These are phyloP conservation scores for Geosmithia flava DNA, from an alignment of 2,329 filamentous ascomycete genomes.

Conservation along the genomic window DNA sequence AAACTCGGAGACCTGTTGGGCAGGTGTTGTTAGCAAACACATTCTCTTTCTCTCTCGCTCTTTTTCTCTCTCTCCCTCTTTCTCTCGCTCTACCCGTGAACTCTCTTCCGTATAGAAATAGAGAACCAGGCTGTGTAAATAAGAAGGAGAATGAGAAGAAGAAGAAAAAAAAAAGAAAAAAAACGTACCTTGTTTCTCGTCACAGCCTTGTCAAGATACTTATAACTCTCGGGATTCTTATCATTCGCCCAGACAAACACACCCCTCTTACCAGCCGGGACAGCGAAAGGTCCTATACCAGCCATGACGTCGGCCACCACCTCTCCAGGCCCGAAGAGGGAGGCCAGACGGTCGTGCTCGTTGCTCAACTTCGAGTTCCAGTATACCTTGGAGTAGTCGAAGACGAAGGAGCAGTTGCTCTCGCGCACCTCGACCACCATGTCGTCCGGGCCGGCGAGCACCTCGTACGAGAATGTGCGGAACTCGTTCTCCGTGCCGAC, in stretches of 20 bases:
- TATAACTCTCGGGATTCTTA: conserved; percentile 82
- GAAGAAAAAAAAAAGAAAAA: background rate
- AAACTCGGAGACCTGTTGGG: conserved; percentile 44
- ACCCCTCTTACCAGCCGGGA: conserved; percentile 78
- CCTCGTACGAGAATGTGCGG: conserved; percentile 86
- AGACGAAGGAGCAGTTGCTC: conserved; percentile 74
- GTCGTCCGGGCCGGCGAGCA: conserved; percentile 71
- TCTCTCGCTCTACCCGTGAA: no score
- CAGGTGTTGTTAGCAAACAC: conserved; percentile 5
- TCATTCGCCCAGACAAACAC: conserved; percentile 97
- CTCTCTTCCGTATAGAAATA: background rate
- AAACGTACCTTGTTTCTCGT: conserved; percentile 61
- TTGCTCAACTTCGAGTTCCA: conserved; percentile 91
- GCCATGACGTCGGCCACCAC: conserved; percentile 96
- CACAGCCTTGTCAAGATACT: conserved; percentile 58
- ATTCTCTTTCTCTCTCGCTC: no score
- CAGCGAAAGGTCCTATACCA: conserved; percentile 87
- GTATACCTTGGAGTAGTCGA: conserved; percentile 94
- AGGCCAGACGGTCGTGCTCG: conserved; percentile 73
- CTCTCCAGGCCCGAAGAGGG: conserved; percentile 68
- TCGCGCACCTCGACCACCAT: conserved; percentile 75
- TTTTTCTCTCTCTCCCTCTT: no score
- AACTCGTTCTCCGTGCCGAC: conserved; percentile 79
- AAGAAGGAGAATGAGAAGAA: background rate
- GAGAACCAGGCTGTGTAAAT: no score